Evolutionary conservation across 169 alveolate species (phyloP), one percentile per base, ranked within the genome.

Genomic region (Cryptosporidium sp.): DNA sequence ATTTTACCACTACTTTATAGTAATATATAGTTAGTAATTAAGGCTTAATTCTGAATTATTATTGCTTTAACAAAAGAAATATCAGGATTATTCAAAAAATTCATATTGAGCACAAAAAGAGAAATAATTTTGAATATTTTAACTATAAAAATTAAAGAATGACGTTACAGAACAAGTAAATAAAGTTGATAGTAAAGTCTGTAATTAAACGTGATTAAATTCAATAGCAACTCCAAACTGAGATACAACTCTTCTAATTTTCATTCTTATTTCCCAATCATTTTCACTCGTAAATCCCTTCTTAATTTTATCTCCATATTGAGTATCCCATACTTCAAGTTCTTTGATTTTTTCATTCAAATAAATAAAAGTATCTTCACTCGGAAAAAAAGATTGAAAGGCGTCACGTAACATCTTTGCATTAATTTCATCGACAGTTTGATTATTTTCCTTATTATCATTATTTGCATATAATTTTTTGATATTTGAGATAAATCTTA

Each of bases 241-340:
- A 1, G 71, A 39, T 3, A 70, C 80, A 26, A 80, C 21, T 80
- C 89, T 80, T 59, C 89, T 58, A 43, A 80, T 80, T 59, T 80
- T 80, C 89, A 80, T 80, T 62, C 89, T 80, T 31, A 65, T 33
- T 29, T 80, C 89, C 89, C 89, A 80, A 62, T 80, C 89, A 65
- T 48, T 41, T 35, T 80, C 89, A n/a, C 0, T 31, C 7, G 89
- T 62, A 62, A 80, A 80, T 14, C 89, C 89, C 43, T 80, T 80
- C 62, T 61, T 80, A 10, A 80, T 21, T 16, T 18, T 21, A 26
- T 65, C 68, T 12, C 89, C 89, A 80, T 61, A 80, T 62, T 48
- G 43, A 26, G 89, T 62, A 48, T 80, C 89, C 89, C 89, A 80
- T 45, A 80, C 75, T 37, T 80, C 80, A 29, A 80, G 75, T 65